A percentile compares a stretch with the other conserved stretches of the same genome.
Conservation (phyloP, 768 basidiomycete species). For the Trametes gibbosa region DNA sequence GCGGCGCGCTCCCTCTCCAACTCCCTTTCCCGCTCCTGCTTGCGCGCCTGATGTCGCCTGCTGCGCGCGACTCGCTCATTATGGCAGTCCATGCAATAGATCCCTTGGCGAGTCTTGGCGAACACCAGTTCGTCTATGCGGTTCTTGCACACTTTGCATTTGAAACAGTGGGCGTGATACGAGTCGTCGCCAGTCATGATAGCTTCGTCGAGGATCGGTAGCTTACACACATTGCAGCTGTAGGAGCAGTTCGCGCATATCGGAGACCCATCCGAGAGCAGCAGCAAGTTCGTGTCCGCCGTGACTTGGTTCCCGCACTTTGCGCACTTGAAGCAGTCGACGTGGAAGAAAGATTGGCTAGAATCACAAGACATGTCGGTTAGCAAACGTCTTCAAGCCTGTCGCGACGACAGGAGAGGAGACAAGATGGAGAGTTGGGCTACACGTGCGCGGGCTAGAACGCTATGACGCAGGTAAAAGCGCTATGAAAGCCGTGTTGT, state of each 20-base stretch:
- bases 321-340: conserved; percentile 95
- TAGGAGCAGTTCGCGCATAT: conserved; percentile 94
- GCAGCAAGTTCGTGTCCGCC: conserved; percentile 94
- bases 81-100: conserved; percentile 98
- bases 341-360: conserved; percentile 93
- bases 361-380: conserved; percentile 9
- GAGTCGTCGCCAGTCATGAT: conserved; percentile 99
- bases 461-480: background rate
- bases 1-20: conserved; percentile 41
- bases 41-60: conserved; percentile 83
- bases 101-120: conserved; percentile 96
- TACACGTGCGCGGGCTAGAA: background rate
- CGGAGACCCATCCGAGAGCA: conserved; percentile 96
- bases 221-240: conserved; percentile 91
- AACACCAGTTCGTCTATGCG: conserved; percentile 98
- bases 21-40: conserved; percentile 50
- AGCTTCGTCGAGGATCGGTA: conserved; percentile 95
- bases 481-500: background rate
- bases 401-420: background rate
- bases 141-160: conserved; percentile 91
- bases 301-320: conserved; percentile 92
- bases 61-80: conserved; percentile 96
- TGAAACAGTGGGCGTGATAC: conserved; percentile 98
- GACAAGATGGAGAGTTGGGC: background rate
- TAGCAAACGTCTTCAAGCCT: background rate